phyloP scores from a whole-genome alignment of 768 basidiomycete genomes.

The Strobilomyces confusus region DNA sequence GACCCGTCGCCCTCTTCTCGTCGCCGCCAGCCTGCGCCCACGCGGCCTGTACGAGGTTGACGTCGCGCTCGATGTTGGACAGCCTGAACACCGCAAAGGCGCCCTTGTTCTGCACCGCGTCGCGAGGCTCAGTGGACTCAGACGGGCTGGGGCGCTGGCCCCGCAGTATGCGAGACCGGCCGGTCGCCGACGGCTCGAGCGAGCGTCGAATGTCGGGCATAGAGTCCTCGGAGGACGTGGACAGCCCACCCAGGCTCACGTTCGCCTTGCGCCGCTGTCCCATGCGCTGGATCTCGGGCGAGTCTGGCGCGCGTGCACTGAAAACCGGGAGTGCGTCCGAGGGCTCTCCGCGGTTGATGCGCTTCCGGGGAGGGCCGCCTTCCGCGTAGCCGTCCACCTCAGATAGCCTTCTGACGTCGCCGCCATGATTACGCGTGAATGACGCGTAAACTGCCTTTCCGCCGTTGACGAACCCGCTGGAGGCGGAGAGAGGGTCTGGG shows the following conservation, averaged over 20 bases:
- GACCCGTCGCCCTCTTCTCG: constrained; percentile 52
- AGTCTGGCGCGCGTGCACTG: constrained; percentile 36
- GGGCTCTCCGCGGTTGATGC: constrained; percentile 51
- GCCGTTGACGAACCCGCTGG: constrained; percentile 54
- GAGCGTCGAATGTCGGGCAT: constrained; percentile 45
- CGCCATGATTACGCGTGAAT: constrained; percentile 40
- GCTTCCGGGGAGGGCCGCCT: constrained; percentile 70
- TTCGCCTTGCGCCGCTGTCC: constrained; percentile 45
- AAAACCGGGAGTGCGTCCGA: constrained; percentile 30
- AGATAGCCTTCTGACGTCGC: constrained; percentile 36
- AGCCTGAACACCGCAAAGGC: constrained; percentile 57
- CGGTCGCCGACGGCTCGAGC: constrained; percentile 40
- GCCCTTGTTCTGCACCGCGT: constrained; percentile 18
- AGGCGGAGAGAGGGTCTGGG: constrained; percentile 53
- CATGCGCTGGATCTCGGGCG: constrained; percentile 55
- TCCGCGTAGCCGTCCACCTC: constrained; percentile 40
- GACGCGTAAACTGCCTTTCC: constrained; percentile 47
- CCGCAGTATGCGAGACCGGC: constrained; percentile 48
- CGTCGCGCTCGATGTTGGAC: constrained; percentile 47
- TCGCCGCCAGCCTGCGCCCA: constrained; percentile 64
- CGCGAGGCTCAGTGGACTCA: constrained; percentile 30
- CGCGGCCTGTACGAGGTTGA: constrained; percentile 51
- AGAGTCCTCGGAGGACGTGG: constrained; percentile 69
- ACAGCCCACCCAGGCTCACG: constrained; percentile 39
- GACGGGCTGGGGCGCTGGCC: constrained; percentile 35